phyloP scores from a whole-genome alignment of 2,329 filamentous ascomycete genomes.

The Colletotrichum sp. region DNA sequence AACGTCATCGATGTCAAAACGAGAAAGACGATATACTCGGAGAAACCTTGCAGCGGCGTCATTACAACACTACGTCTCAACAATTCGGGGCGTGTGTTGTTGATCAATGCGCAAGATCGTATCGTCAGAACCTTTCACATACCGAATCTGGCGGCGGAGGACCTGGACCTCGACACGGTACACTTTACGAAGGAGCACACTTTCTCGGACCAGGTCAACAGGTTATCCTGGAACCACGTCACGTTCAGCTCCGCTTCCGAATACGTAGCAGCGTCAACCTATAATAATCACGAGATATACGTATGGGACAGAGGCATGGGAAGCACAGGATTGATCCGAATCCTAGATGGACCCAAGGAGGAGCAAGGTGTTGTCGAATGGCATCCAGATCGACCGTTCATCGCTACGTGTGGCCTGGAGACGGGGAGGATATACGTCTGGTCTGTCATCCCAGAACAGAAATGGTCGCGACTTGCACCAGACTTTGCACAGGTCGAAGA shows the following conservation, averaged over 20 bases:
- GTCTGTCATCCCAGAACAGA: constrained; percentile 93
- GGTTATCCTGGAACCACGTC: constrained; percentile 94
- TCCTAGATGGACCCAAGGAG: constrained; percentile 95
- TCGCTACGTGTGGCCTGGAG: constrained; percentile 91
- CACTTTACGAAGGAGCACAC: constrained; percentile 95
- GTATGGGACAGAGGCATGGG: constrained; percentile 96
- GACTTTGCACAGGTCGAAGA: constrained; percentile 98
- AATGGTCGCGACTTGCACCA: constrained; percentile 95
- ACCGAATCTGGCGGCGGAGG: constrained; percentile 73
- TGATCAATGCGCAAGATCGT: constrained; percentile 92
- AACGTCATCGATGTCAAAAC: constrained; percentile 91
- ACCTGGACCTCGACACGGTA: constrained; percentile 83
- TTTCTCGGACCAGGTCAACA: constrained; percentile 97
- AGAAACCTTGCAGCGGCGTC: constrained; percentile 84
- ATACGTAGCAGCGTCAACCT: constrained; percentile 95
- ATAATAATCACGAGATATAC: constrained; percentile 98
- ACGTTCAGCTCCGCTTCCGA: constrained; percentile 94
- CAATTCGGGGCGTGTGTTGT: constrained; percentile 81
- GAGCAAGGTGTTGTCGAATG: constrained; percentile 97
- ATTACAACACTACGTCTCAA: constrained; percentile 89
- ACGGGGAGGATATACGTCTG: constrained; percentile 94
- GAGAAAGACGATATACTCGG: constrained; percentile 85
- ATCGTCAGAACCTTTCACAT: constrained; percentile 93
- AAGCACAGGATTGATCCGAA: constrained; percentile 79
- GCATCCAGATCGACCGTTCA: constrained; percentile 87